phyloP scores from a whole-genome alignment of 371 early-diverging fungal genomes.

The Basidiobolus meristosporus region DNA sequence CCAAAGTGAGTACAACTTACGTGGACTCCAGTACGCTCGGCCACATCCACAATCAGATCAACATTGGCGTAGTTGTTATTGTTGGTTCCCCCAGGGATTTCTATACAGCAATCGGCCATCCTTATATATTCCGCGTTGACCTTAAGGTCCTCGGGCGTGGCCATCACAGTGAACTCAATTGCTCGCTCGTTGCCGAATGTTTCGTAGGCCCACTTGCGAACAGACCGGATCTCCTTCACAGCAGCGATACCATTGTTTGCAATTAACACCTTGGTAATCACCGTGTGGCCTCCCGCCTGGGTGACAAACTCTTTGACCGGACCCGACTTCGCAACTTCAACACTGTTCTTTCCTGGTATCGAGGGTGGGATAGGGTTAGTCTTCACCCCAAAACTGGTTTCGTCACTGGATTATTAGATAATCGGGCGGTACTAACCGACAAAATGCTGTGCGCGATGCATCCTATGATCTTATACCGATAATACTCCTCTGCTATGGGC shows the following conservation, averaged over 20 bases:
- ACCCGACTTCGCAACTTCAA: conserved; percentile 33
- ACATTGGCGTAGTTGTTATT: conserved; percentile 98
- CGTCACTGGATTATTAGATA: too few relatives aligned
- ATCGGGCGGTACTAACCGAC: too few relatives aligned
- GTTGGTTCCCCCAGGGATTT: conserved; percentile 90
- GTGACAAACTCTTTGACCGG: conserved; percentile 54
- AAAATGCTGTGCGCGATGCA: too few relatives aligned
- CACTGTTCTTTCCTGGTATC: too few relatives aligned
- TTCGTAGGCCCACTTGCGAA: conserved; percentile 96
- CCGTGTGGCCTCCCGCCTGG: conserved; percentile 66
- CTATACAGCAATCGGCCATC: conserved; percentile 94
- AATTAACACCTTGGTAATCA: conserved; percentile 80
- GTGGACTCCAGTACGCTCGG: conserved; percentile 86
- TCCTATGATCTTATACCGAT: too few relatives aligned
- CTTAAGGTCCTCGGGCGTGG: conserved; percentile 93
- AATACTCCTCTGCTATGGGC: too few relatives aligned
- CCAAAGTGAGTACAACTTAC: conserved; percentile 88
- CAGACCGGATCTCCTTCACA: conserved; percentile 95
- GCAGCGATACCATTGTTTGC: conserved; percentile 99
- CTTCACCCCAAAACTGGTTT: too few relatives aligned
- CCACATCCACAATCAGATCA: conserved; percentile 91
- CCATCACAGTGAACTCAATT: conserved; percentile 95
- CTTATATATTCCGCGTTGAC: conserved; percentile 96
- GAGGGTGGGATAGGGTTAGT: too few relatives aligned
- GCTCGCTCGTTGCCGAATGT: conserved; percentile 91